A percentile compares a stretch with the other conserved stretches of the same genome.
Conservation (phyloP, 2,329 filamentous ascomycete genomes). For the Talaromyces sp. region DNA sequence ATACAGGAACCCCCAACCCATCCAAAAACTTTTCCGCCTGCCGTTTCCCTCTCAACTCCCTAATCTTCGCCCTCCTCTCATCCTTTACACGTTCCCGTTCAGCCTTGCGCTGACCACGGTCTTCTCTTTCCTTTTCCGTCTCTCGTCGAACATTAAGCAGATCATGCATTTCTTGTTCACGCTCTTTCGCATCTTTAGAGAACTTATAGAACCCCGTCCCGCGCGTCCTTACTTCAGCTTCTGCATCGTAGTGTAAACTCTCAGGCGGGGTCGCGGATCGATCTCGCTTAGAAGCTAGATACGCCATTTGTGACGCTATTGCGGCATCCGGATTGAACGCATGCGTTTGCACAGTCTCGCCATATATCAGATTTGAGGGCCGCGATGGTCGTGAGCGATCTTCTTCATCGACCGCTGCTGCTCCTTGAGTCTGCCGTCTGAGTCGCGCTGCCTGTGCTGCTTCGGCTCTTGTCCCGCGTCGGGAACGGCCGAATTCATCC, state of each 20-base stretch:
- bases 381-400: conserved; percentile 47
- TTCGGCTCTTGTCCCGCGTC: conserved; percentile 69
- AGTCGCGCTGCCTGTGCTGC: conserved; percentile 63
- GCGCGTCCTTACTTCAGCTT: conserved; percentile 77
- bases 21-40: conserved; percentile 73
- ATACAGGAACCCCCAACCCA: conserved; percentile 45
- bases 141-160: conserved; percentile 65
- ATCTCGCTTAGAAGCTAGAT: conserved; percentile 74
- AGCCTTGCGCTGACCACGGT: conserved; percentile 58
- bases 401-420: conserved; percentile 17
- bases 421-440: conserved; percentile 31
- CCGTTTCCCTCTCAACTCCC: conserved; percentile 59
- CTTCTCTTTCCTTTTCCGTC: conserved; percentile 64
- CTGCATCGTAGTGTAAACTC: conserved; percentile 80
- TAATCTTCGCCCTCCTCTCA: conserved; percentile 50
- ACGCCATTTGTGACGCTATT: conserved; percentile 68
- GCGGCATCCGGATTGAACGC: conserved; percentile 77
- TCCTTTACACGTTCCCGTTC: conserved; percentile 64
- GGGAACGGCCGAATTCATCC: conserved; percentile 87
- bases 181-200: conserved; percentile 67
- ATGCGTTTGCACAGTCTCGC: conserved; percentile 76
- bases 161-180: conserved; percentile 71
- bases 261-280: conserved; percentile 76
- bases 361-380: conserved; percentile 74
- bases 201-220: conserved; percentile 93